A percentile compares a stretch with the other conserved stretches of the same genome.
These are phyloP conservation scores for Neckera pumila DNA, from an alignment of 225 moss, liverwort and hornwort genomes.

Conservation along the genomic window DNA sequence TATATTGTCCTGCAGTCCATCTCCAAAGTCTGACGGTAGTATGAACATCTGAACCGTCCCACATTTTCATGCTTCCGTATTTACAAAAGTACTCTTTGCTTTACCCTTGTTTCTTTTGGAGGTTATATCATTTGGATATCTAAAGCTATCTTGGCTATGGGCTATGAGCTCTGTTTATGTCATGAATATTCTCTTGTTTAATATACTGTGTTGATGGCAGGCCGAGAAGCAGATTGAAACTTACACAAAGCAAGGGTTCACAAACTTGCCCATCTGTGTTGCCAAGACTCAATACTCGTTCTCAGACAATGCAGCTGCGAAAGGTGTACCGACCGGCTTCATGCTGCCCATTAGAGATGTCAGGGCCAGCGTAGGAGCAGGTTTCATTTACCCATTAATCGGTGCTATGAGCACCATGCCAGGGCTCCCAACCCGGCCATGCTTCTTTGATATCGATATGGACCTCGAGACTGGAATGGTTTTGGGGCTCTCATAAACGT, in stretches of 20 bases:
- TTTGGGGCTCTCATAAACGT: constrained; percentile 60
- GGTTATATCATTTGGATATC: no score
- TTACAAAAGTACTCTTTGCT: background rate
- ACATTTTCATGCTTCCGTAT: background rate
- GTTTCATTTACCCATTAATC: constrained; percentile 84
- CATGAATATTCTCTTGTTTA: background rate
- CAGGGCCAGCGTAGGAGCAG: constrained; percentile 89
- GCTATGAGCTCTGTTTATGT: background rate
- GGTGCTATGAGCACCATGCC: constrained; percentile 99
- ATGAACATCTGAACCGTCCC: background rate
- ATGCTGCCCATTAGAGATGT: constrained; percentile 72
- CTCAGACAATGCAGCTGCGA: constrained; percentile 70
- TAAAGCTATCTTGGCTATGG: background rate
- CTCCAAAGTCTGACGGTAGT: background rate
- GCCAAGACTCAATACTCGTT: constrained; percentile 98
- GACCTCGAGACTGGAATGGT: constrained; percentile 75
- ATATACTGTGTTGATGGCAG: constrained; percentile 13
- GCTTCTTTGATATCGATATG: constrained; percentile 88
- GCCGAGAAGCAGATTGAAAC: constrained; percentile 90
- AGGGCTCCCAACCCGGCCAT: constrained; percentile 84
- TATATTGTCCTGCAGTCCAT: background rate
- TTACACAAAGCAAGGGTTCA: constrained; percentile 85
- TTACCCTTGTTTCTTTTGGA: background rate
- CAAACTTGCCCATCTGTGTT: constrained; percentile 79
- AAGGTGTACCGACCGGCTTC: constrained; percentile 85